These are phyloP conservation scores for Gryganskiella cystojenkinii DNA, from an alignment of 192 early-diverging fungal genomes.

Conservation along the genomic window DNA sequence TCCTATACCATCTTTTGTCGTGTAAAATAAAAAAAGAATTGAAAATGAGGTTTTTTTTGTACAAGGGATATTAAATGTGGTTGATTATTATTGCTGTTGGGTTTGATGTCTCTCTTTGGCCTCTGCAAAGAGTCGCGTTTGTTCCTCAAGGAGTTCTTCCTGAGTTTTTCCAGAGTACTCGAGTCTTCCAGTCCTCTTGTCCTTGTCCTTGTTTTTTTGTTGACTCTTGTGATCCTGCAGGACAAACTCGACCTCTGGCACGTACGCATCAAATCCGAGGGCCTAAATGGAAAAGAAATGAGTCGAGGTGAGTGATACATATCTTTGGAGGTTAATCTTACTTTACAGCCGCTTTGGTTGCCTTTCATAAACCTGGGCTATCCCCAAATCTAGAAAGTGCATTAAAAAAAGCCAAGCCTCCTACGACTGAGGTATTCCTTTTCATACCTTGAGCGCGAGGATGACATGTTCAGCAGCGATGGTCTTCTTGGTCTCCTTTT, in stretches of 20 bases:
- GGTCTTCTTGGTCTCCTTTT: conserved; percentile 96
- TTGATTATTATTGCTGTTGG: conserved; percentile 55
- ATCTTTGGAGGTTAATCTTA: no score
- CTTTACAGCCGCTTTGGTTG: no score
- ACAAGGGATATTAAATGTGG: no score
- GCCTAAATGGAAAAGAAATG: conserved; percentile 50
- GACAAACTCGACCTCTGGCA: conserved; percentile 87
- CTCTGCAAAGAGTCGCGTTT: conserved; percentile 91
- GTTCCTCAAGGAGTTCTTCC: conserved; percentile 85
- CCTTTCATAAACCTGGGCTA: no score
- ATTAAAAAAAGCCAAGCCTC: neutral
- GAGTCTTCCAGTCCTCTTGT: conserved; percentile 77
- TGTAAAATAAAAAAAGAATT: no score
- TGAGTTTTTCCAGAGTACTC: conserved; percentile 85
- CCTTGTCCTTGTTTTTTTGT: conserved; percentile 87
- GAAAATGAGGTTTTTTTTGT: no score
- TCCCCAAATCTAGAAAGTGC: no score
- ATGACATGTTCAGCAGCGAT: conserved; percentile 98
- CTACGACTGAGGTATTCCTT: neutral
- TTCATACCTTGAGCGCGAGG: conserved; percentile 77
- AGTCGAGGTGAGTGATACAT: no score
- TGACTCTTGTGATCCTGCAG: conserved; percentile 90
- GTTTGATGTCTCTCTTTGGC: conserved; percentile 78
- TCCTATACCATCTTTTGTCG: no score
- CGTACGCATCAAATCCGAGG: conserved; percentile 94